Evolutionary conservation across 2,329 filamentous ascomycete species (phyloP).

Genomic region (Pseudogymnoascus sp.): DNA sequence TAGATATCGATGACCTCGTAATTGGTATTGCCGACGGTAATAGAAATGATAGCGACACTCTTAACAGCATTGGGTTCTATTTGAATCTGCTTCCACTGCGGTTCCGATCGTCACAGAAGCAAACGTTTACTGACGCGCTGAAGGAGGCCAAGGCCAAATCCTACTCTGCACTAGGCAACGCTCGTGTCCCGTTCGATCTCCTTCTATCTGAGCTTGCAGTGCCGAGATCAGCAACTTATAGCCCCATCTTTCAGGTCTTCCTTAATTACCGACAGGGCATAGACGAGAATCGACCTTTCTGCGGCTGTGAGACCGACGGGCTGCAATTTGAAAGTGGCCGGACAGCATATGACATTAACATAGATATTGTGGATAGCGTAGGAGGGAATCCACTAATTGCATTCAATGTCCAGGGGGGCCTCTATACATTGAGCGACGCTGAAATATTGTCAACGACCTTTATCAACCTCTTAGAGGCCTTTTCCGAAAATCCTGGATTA

Average conservation of each 20-base stretch:
- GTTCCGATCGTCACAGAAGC: slow-evolving; percentile 9
- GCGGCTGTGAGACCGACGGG: slow-evolving; percentile 21
- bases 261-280: slow-evolving; percentile 38
- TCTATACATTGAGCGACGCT: slow-evolving; percentile 12
- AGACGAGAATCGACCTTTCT: slow-evolving; percentile 23
- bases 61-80: slow-evolving; percentile 18
- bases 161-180: slow-evolving; percentile 35
- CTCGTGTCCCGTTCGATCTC: slow-evolving; percentile 41
- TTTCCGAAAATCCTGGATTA: not conserved
- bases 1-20: slow-evolving; percentile 32
- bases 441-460: not conserved
- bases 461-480: slow-evolving; percentile 8
- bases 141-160: slow-evolving; percentile 21
- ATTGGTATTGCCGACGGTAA: slow-evolving; percentile 42
- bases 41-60: slow-evolving; percentile 26
- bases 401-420: slow-evolving; percentile 11
- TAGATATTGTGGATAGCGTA: slow-evolving; percentile 12
- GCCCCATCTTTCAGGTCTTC: slow-evolving; percentile 40
- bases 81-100: slow-evolving; percentile 19
- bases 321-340: slow-evolving; percentile 13
- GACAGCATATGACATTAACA: slow-evolving; percentile 23
- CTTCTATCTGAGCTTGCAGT: slow-evolving; percentile 39
- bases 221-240: slow-evolving; percentile 32
- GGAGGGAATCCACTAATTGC: slow-evolving; percentile 1
- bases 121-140: slow-evolving; percentile 22